Base-by-base conservation (phyloP, 768 basidiomycete genomes). In the Flagelloscypha sp. region DNA sequence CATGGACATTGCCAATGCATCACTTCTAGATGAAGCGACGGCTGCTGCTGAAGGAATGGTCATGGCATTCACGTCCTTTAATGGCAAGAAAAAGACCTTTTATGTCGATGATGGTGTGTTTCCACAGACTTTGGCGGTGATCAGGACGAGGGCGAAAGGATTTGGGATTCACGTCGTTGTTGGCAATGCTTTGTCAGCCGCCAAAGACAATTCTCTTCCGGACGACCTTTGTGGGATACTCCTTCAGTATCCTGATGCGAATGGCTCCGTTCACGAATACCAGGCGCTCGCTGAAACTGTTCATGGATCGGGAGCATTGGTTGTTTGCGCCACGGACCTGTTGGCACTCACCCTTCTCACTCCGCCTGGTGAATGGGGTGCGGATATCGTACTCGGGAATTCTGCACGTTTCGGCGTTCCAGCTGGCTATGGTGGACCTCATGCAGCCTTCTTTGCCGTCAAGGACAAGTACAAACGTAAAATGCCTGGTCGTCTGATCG, bases 301-400 rank as follows among this genome's bases (percentile, higher is more conserved):
- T 11, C 94, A 97, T 55, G 65, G 68, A 11, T 52, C 67, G 5
- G 84, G 85, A 19, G 90, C 74, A n/a, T 70, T 95, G 38, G 77
- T 95, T 34, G 72, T 84, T 5, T 86, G 82, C 46, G 89, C 89
- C 11, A 89, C 88, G 8, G 94, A 99, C 60, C 72, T 99, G 35
- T 71, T 99, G 25, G 89, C 94, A 2, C 66, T 98, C 55, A 89
- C 92, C 2, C 70, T 90, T 68, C 68, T 99, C 40, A 89, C 86
- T 48, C 88, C 94, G 19, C 94, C 94, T 10, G 94, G 95, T 38
- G 95, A 98, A 67, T 98, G 94, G 90, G 94, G 94, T 33, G 93
- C 92, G 20, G 94, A 99, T 56, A 76, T 98, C 44, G 93, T 88
- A 6, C 66, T 94, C 29, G 95, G 95, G 24, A 97, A 94, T 56